phyloP scores from a whole-genome alignment of 495 filamentous ascomycete species.

The Opeltia flavorubescens region DNA sequence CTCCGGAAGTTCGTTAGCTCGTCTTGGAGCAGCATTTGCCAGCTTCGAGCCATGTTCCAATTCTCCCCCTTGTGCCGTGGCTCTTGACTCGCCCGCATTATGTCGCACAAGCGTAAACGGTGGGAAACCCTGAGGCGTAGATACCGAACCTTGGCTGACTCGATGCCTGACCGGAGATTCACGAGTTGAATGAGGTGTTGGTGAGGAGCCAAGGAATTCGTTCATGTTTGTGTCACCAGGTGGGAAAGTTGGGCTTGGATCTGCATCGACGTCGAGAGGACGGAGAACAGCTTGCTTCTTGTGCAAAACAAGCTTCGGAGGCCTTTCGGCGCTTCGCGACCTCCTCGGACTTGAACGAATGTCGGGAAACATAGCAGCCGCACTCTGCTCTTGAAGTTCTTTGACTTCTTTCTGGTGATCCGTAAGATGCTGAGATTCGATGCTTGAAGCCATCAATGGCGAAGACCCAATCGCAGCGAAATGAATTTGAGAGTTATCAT shows the following conservation, averaged over 20 bases:
- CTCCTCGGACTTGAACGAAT: slow-evolving; percentile 45
- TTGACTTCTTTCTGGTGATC: slow-evolving; percentile 60
- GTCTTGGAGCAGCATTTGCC: background rate
- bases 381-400: slow-evolving; percentile 46
- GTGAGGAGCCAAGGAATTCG: slow-evolving; percentile 65
- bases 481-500: slow-evolving; percentile 67
- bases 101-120: background rate
- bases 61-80: background rate
- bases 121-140: slow-evolving; percentile 32
- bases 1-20: too few relatives aligned
- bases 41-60: background rate
- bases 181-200: slow-evolving; percentile 47
- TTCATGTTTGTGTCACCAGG: slow-evolving; percentile 32
- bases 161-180: slow-evolving; percentile 18
- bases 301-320: slow-evolving; percentile 25
- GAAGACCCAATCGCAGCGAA: slow-evolving; percentile 50
- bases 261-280: slow-evolving; percentile 17
- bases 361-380: slow-evolving; percentile 56
- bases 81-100: background rate
- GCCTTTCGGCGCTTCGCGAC: slow-evolving; percentile 20
- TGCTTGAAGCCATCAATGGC: slow-evolving; percentile 23
- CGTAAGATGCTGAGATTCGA: slow-evolving; percentile 54
- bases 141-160: slow-evolving; percentile 30
- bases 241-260: slow-evolving; percentile 36
- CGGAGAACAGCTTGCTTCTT: slow-evolving; percentile 15